Evolutionary conservation across 2,329 filamentous ascomycete genomes (phyloP), one percentile per base, ranked within the genome.

Genomic region (Ceratocystis cacaofunesta): DNA sequence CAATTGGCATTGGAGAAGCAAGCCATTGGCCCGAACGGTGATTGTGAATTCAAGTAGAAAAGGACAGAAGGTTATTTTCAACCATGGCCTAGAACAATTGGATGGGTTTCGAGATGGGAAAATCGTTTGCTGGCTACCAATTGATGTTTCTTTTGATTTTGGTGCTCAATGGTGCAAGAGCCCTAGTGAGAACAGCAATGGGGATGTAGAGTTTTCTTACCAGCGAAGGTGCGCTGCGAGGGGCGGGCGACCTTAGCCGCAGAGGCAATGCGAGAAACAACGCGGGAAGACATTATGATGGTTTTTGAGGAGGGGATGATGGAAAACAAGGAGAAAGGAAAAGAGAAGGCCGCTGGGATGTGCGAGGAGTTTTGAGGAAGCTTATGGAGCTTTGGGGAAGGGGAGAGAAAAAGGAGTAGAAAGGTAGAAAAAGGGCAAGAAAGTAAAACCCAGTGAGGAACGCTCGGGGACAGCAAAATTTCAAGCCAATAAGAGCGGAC

Each of bases 361-460:
- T 67, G 66, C 66, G 66, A 67, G 36, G 66, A 67, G 66, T 65
- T 67, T 67, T 67, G 66, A 67, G 63, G 63, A 63, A 67, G 66
- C 66, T 67, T 65, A 67, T 67, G 60, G 66, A 67, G 66, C 66
- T 67, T 67, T 67, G 66, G 66, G 63, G 66, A 67, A 67, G 63
- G 66, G 66, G 66, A 67, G 62, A 67, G 62, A 63, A 67, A 67
- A 67, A 67, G 66, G 66, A 67, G 66, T 67, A 63, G 66, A 67
- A 65, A 63, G 58, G 61, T 63, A 65, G 66, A 63, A 67, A 64
- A 67, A 63, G 61, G 63, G 52, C 63, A 65, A 61, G 65, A 65
- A 63, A 63, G 50, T 65, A 67, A 67, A 67, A 63, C 61, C 63
- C 66, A 67, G 64, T 67, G 66, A 67, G 66, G 66, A 67, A 67